Base-by-base conservation (phyloP, 129 eudicot genomes). In the Flaveria brownii region DNA sequence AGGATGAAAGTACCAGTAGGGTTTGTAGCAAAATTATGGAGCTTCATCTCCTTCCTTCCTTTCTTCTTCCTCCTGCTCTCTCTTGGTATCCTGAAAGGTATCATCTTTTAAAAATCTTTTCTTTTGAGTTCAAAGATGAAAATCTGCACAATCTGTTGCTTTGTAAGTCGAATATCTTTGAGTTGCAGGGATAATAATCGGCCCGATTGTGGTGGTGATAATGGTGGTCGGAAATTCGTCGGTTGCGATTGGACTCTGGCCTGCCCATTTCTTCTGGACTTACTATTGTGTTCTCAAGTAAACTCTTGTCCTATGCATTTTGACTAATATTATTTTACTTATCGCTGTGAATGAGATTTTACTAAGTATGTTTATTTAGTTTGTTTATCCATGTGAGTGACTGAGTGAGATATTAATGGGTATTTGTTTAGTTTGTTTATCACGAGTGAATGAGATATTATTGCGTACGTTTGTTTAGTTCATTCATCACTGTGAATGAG, bases 221-320 rank as follows among this genome's bases (percentile, higher is more conserved):
- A 87, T 87, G 78, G 69, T 80, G 71, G 30, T 89, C 7, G 97
- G 96, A 75, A 87, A 91, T 68, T 85, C 97, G 16, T 82, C 92
- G 28, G 96, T 94, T 64, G 90, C 91, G 0, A 83, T 91, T 28
- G 93, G 96, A 47, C 93, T 94, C 13, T 94, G 96, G 97, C 90
- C 87, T 16, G 97, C 97, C 5, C 98, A 94, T 86, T 86, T 86
- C 57, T 61, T 94, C 62, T 94, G 97, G 98, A 94, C 96, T n/a
- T 91, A 84, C 93, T 87, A 82, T 49, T 94, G 93, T 76, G 85
- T 94, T 20, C 75, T 79, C 61, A 94, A 86, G 98, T 94, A 82
- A 42, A 13, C 77, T 36, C 20, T 62, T 18, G 6, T 57, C 9
- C 52, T 72, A 47, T 47, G 39, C 39, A 33, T 33, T 33, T 33